Evolutionary conservation across 2,329 filamentous ascomycete genomes (phyloP), one percentile per base, ranked within the genome.

Genomic region (Ascochyta koolunga): DNA sequence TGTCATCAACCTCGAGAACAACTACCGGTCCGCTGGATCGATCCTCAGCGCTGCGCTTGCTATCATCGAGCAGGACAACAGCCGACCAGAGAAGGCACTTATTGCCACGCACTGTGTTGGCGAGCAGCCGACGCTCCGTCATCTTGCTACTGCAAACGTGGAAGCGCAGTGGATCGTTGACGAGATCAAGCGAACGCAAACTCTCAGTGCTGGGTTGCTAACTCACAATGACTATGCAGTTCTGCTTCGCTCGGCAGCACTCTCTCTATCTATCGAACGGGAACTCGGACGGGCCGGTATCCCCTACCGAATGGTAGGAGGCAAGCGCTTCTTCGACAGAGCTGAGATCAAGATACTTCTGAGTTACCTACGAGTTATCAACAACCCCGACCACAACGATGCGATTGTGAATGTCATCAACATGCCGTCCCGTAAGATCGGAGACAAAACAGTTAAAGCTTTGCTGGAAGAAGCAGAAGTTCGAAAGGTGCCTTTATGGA

Each of bases 271-370:
- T n/a, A 89, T 98, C 33, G 93, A 99, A 76, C 83, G 87, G 19
- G 88, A 89, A 2, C 79, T 98, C 35, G 91, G 89, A 13, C 91
- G 89, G 66, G 85, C 86, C 10, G 91, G 92, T 1, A 86, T 98
- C 35, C 83, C 92, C 0, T 99, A 98, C 74, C 87, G 87, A 43
- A 97, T 98, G 93, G 88, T 98, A 45, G 93, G 89, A 65, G 93
- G 95, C 2, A 85, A 86, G 58, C 89, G 90, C 54, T 99, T 99
- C 72, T 98, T 96, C 67, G 95, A 99, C 63, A 86, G 95, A 45
- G 83, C 86, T 3, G 93, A 99, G 71, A 89, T 98, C 69, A 96
- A 95, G 72, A 82, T 91, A 6, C 72, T 98, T 0, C 76, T 98
- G 4, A 92, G 97, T 70, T 98, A 99, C 70, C 80, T 98, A 13